phyloP scores from a whole-genome alignment of 345 rosid species.

The Linum usitatissimum region DNA sequence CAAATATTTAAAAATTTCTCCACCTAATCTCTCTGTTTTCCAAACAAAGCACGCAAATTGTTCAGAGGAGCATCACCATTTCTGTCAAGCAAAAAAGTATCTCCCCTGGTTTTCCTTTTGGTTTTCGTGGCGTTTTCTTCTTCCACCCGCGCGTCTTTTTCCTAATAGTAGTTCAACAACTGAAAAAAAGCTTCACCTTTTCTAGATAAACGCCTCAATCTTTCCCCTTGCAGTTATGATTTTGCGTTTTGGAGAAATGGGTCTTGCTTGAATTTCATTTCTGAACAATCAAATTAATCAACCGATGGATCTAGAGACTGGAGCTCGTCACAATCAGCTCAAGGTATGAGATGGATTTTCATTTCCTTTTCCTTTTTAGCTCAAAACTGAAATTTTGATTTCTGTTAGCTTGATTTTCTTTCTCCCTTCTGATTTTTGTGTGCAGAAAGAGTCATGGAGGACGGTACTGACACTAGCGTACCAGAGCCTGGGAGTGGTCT shows the following conservation, averaged over 20 bases:
- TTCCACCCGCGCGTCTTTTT: too few species aligned
- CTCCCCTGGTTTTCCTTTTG: too few species aligned
- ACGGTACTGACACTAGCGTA: constrained; percentile 27
- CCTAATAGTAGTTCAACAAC: too few species aligned
- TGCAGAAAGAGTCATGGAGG: constrained; percentile 28
- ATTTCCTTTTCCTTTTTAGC: background rate
- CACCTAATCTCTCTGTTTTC: too few species aligned
- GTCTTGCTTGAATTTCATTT: constrained; percentile 18
- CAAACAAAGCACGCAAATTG: too few species aligned
- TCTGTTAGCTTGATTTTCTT: background rate
- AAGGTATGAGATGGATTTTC: constrained; percentile 30
- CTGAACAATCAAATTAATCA: constrained; percentile 11
- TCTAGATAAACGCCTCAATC: too few species aligned
- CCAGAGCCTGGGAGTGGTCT: constrained; percentile 23
- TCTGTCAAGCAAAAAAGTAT: too few species aligned
- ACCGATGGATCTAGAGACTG: constrained; percentile 64
- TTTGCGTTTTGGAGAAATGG: constrained; percentile 21
- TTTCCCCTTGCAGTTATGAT: constrained; percentile 8
- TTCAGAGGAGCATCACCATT: too few species aligned
- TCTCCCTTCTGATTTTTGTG: background rate
- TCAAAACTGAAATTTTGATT: background rate
- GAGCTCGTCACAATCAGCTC: constrained; percentile 30
- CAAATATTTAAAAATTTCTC: too few species aligned
- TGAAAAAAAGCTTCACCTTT: too few species aligned
- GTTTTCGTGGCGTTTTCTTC: too few species aligned